Evolutionary conservation across 1,139 yeast genomes (phyloP), one percentile per base, ranked within the genome.

Genomic region (Blastobotrys buckinghamii): DNA sequence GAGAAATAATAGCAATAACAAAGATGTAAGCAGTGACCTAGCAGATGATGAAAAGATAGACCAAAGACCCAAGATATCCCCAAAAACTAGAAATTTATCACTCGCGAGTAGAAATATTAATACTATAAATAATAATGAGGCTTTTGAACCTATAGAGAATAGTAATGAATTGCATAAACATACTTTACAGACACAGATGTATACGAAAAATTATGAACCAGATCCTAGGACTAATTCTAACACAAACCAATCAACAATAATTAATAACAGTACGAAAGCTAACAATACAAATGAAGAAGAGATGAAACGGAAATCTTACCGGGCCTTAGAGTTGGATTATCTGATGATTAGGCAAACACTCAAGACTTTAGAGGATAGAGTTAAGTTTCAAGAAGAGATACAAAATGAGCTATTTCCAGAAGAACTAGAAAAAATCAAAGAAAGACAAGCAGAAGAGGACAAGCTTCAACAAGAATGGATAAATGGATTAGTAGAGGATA

Each of bases 301-400:
- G 3, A 16, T 36, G 2, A 27, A 35, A 27, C 35, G 37, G 1
- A 8, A 24, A 27, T 29, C 42, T 24, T 29, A 36, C 13, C 43
- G 46, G 12, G 48, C 57, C 6, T 47, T 57, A 33, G 53, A 52
- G 20, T 43, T 55, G 26, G 59, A 57, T 47, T 53, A 52, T 42
- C 51, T 56, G 57, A 49, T 55, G 50, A 51, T 57, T 17, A 48
- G 54, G 9, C 53, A 55, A 48, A 45, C 55, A n/a, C 40, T 57
- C 16, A 48, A 50, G 19, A 53, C 50, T 7, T 39, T 57, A 12
- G 54, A 57, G 39, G 56, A 55, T 22, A 50, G 60, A 8, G 47
- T 57, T 2, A 44, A 52, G 15, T 45, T 54, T 13, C 57, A 52
- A 26, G 58, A 56, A 36, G 50, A 53, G 43, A 44, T 53, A 13